Base-by-base conservation (phyloP, 805 yeast species). In the Candida pseudoglaebosa region DNA sequence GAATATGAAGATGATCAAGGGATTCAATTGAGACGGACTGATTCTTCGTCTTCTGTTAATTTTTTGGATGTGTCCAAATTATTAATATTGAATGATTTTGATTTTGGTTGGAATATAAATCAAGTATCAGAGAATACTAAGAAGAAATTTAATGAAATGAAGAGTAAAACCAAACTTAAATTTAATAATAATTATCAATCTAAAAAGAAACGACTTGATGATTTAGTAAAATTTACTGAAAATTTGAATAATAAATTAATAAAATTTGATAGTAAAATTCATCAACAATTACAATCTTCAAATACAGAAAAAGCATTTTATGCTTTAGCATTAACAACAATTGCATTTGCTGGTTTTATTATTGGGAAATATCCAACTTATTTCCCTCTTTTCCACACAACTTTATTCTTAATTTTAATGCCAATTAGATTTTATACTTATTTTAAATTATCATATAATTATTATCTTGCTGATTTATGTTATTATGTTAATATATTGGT, bases 391-490 rank as follows among this genome's bases (percentile, higher is more conserved):
- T 74, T 80, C 48, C 90, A 91, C 59, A 78, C 95, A 0, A 62
- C 60, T 0, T 59, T 86, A 34, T 73, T 82, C 40, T 52, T 63
- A 2, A 44, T 84, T 1, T 65, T 91, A 38, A 77, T 90, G 80
- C 98, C 99, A 0, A 79, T 90, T 17, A 67, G 99, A 41, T 74
- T 83, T 51, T 81, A 88, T 61, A 78, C 93, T 1, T 91, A 86
- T 62, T 84, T 81, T 65, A 85, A 84, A 59, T 73, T 70, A 36
- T 77, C 86, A 6, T 87, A 73, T 63, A 96, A 90, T 44, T 91
- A 85, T 59, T 91, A 80, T 57, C 67, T 93, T 54, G 97, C 95
- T 1, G 98, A 91, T 61, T 70, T 91, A 48, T 91, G 99, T 62
- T 91, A 91, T 60, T 93, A 83, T 57, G 97, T 85, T 32, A 93